A percentile compares a stretch with the other conserved stretches of the same genome.
Conservation (phyloP, 768 basidiomycete species). For the Leccinum uliginosum region DNA sequence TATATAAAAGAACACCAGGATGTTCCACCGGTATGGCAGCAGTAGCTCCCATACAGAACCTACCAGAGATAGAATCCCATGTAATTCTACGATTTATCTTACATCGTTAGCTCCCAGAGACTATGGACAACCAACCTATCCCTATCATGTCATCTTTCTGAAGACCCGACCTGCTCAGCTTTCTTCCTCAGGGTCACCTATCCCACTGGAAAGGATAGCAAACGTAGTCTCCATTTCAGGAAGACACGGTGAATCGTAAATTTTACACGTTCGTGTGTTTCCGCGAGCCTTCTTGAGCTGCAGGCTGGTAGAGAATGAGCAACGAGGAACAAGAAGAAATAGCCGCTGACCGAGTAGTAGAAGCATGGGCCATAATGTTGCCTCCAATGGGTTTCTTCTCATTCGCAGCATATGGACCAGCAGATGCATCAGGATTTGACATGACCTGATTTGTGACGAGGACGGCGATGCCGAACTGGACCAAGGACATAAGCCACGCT, state of each 20-base stretch:
- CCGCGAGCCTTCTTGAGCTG: constrained; percentile 92
- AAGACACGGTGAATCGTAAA: constrained; percentile 96
- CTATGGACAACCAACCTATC: neutral
- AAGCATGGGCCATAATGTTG: constrained; percentile 99
- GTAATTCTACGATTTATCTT: constrained; percentile 3
- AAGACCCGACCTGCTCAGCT: constrained; percentile 30
- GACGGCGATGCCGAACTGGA: constrained; percentile 93
- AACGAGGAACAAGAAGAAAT: neutral
- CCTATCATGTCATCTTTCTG: neutral
- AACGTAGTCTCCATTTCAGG: constrained; percentile 96
- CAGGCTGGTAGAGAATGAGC: constrained; percentile 43
- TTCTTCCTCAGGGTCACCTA: constrained; percentile 93
- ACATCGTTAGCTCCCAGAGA: constrained; percentile 2
- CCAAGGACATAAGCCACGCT: constrained; percentile 6
- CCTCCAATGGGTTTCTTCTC: constrained; percentile 99
- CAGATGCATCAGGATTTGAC: constrained; percentile 95
- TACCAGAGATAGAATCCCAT: constrained; percentile 14
- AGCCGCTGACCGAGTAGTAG: constrained; percentile 77
- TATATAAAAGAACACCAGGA: neutral
- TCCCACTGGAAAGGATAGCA: constrained; percentile 86
- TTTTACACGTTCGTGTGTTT: constrained; percentile 90
- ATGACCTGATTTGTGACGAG: constrained; percentile 98
- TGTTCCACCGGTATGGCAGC: neutral
- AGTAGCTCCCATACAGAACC: neutral
- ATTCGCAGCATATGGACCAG: constrained; percentile 82